Evolutionary conservation across 2,329 filamentous ascomycete species (phyloP), one percentile per base, ranked within the genome.

Genomic region (Sarocladium brachiariae): DNA sequence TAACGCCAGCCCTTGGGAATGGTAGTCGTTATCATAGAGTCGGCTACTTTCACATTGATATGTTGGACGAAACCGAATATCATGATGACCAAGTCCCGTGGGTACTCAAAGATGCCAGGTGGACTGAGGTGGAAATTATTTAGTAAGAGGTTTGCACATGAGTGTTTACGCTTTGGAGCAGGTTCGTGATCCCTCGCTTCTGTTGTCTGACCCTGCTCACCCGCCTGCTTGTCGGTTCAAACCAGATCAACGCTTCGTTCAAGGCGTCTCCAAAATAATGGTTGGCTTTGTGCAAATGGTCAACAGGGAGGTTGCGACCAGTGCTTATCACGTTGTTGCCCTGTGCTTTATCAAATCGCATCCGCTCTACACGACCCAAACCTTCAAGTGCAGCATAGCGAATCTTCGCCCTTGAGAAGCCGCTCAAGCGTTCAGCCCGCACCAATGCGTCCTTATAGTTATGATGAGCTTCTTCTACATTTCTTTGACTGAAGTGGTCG

Each of bases 301-400:
- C 33, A 11, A 35, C n/a, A 35, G 9, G 10, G n/a, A n/a, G n/a
- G n/a, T n/a, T n/a, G n/a, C n/a, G n/a, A n/a, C n/a, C n/a, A n/a
- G n/a, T n/a, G n/a, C n/a, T n/a, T 35, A 14, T 14, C 25, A 27
- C 25, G 27, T 7, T 27, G 16, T 10, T 27, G 19, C 14, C 11
- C 19, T 24, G 46, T 10, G 16, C 10, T 4, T 14, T 13, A n/a
- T 49, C 27, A 9, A 49, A 49, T 19, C 46, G 46, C 27, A 3
- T 33, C 9, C 11, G 25, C 46, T 49, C 46, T 7, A 35, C 46
- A 13, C 46, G 46, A 18, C 25, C 46, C 25, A 33, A 24, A 16
- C 46, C 46, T 27, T 49, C 46, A 16, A 49, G 46, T n/a, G 46
- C 27, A 14, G 46, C 46, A 35, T 33, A 49, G 21, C 46, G 46